phyloP scores from a whole-genome alignment of 495 filamentous ascomycete species.

The Penicillium soppii region DNA sequence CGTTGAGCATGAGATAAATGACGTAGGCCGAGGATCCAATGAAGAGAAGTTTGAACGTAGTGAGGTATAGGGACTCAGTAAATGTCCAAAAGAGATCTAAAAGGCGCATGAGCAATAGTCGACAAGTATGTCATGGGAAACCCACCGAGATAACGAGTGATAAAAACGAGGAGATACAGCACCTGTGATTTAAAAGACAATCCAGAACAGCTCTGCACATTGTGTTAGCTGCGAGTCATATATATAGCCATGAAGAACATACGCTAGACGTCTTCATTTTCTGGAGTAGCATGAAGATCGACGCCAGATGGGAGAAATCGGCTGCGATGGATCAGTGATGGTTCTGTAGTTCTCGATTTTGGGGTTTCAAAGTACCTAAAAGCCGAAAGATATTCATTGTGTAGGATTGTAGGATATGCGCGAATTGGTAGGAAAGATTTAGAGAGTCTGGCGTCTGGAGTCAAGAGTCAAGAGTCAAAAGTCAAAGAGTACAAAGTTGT shows the following conservation, averaged over 20 bases:
- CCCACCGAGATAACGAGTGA: slow-evolving; percentile 86
- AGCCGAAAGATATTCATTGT: slow-evolving; percentile 89
- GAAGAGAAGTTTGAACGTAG: slow-evolving; percentile 94
- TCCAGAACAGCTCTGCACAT: slow-evolving; percentile 81
- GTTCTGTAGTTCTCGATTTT: background rate
- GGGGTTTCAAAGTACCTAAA: slow-evolving; percentile 54
- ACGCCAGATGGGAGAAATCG: slow-evolving; percentile 92
- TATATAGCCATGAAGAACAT: slow-evolving; percentile 21
- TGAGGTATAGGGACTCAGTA: slow-evolving; percentile 78
- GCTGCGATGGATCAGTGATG: slow-evolving; percentile 45
- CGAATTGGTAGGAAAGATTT: background rate
- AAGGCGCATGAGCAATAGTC: slow-evolving; percentile 4
- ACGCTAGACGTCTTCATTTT: slow-evolving; percentile 95
- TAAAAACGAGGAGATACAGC: slow-evolving; percentile 88
- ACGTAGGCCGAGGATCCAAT: slow-evolving; percentile 86
- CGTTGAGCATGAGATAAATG: slow-evolving; percentile 93
- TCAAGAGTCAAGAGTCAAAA: background rate
- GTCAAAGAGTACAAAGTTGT: slow-evolving; percentile 18
- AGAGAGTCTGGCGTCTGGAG: too few species aligned
- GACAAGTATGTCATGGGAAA: background rate
- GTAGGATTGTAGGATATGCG: background rate
- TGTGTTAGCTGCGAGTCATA: slow-evolving; percentile 1
- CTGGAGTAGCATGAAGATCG: slow-evolving; percentile 89
- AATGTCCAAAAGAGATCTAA: slow-evolving; percentile 88
- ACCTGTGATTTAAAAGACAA: slow-evolving; percentile 98